Conservation (phyloP, 1,139 yeast genomes). For the Candida pseudoviswanathii region DNA sequence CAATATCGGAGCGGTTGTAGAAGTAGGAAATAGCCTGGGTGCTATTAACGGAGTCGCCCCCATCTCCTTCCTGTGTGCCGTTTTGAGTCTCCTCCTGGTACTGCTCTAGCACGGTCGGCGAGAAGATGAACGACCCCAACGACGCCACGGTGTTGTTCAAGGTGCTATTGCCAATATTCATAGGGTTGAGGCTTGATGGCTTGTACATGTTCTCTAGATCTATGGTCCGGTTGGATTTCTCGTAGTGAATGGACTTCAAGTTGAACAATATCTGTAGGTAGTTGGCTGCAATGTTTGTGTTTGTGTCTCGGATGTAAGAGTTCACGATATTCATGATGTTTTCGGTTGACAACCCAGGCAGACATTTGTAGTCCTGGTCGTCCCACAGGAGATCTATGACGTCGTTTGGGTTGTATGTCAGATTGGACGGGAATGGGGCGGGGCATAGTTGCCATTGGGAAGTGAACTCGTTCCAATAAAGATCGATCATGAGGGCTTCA, state of each 20-base stretch:
- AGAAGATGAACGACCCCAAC: constrained; percentile 25
- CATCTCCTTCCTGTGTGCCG: no score
- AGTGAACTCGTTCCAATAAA: constrained; percentile 62
- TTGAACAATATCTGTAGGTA: constrained; percentile 55
- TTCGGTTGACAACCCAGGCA: constrained; percentile 44
- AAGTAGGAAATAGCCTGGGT: constrained; percentile 11
- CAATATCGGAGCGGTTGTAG: constrained; percentile 23
- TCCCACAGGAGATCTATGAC: constrained; percentile 30
- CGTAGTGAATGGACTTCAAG: constrained; percentile 29
- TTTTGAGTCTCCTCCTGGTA: constrained; percentile 4
- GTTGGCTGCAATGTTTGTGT: constrained; percentile 58
- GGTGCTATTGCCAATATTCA: constrained; percentile 30
- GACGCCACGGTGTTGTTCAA: constrained; percentile 26
- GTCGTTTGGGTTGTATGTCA: constrained; percentile 19
- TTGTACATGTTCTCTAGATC: constrained; percentile 10
- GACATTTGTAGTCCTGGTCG: constrained; percentile 35
- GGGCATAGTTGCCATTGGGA: constrained; percentile 75
- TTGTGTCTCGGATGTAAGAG: constrained; percentile 47
- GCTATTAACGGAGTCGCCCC: background rate
- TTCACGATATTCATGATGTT: constrained; percentile 37
- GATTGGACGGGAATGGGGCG: constrained; percentile 38
- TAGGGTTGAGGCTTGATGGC: constrained; percentile 8
- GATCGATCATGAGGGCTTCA: constrained; percentile 56
- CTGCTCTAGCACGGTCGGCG: constrained; percentile 26
- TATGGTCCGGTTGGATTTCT: constrained; percentile 14